These are phyloP conservation scores for Aspergillus costaricaensis DNA, from an alignment of 2,329 filamentous ascomycete species.

Conservation along the genomic window DNA sequence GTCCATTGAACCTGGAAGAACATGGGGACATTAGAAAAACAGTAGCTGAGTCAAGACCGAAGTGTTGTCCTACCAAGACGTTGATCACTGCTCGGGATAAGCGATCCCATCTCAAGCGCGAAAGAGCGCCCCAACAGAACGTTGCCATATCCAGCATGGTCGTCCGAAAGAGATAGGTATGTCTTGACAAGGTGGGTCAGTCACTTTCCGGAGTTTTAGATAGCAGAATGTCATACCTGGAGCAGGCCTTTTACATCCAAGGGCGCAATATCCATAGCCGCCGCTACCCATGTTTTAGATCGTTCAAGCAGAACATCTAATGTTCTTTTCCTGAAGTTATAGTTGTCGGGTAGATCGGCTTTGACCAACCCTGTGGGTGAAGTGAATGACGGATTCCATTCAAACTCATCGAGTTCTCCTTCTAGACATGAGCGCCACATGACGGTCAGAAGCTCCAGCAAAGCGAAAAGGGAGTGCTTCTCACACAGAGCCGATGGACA, in stretches of 20 bases:
- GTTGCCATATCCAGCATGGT: constrained; percentile 87
- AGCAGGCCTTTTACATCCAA: constrained; percentile 92
- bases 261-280: constrained; percentile 80
- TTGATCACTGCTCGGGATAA: constrained; percentile 83
- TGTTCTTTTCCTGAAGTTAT: constrained; percentile 76
- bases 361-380: constrained; percentile 77
- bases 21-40: background rate
- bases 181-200: constrained; percentile 56
- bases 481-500: constrained; percentile 90
- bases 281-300: constrained; percentile 77
- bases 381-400: constrained; percentile 77
- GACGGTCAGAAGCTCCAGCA: constrained; percentile 86
- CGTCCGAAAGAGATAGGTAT: constrained; percentile 91
- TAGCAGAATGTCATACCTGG: constrained; percentile 46
- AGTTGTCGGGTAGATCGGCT: constrained; percentile 92
- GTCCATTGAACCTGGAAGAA: constrained; percentile 65
- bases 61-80: constrained; percentile 58
- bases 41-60: background rate
- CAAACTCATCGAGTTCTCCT: constrained; percentile 90
- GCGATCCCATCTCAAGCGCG: constrained; percentile 85
- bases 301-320: constrained; percentile 74
- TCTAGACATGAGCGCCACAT: constrained; percentile 97
- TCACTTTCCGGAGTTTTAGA: background rate
- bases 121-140: constrained; percentile 92
- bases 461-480: constrained; percentile 83